Conservation (phyloP, 106 monocot genomes). For the Vanilla planifolia region DNA sequence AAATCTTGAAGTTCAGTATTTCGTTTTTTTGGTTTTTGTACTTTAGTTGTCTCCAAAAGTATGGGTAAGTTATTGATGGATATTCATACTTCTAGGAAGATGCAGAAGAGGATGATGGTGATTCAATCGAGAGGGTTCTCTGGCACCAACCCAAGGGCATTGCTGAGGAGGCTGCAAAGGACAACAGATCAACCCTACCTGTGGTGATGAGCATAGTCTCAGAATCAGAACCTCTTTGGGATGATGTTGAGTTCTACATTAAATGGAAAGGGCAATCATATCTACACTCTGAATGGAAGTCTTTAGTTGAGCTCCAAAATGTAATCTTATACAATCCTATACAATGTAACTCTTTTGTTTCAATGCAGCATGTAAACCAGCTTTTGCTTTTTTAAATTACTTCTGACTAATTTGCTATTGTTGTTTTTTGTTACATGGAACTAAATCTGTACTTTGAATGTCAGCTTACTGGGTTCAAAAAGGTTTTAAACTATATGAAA, state of each 20-base stretch:
- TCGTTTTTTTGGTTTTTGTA: background rate
- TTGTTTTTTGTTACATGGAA: background rate
- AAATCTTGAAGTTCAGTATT: slow-evolving; percentile 1
- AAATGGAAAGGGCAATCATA: slow-evolving; percentile 99
- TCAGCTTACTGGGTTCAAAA: slow-evolving; percentile 95
- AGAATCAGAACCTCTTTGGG: slow-evolving; percentile 67
- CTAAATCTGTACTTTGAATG: background rate
- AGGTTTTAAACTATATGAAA: slow-evolving; percentile 92
- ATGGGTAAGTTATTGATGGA: background rate
- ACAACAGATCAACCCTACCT: slow-evolving; percentile 54
- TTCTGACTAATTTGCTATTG: background rate
- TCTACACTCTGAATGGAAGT: slow-evolving; percentile 91
- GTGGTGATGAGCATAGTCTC: slow-evolving; percentile 28
- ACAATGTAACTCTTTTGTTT: background rate
- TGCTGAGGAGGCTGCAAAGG: slow-evolving; percentile 67
- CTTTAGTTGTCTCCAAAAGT: background rate
- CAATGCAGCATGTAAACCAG: background rate
- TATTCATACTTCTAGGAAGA: slow-evolving; percentile 43
- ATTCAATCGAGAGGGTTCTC: slow-evolving; percentile 86
- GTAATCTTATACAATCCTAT: slow-evolving; percentile 26
- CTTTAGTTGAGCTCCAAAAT: slow-evolving; percentile 78
- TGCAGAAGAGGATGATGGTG: slow-evolving; percentile 91
- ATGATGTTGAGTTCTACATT: slow-evolving; percentile 85
- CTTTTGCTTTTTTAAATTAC: background rate
- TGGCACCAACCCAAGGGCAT: slow-evolving; percentile 86